Conservation (phyloP, 768 basidiomycete species). For the Leucocoprinus leucothites region DNA sequence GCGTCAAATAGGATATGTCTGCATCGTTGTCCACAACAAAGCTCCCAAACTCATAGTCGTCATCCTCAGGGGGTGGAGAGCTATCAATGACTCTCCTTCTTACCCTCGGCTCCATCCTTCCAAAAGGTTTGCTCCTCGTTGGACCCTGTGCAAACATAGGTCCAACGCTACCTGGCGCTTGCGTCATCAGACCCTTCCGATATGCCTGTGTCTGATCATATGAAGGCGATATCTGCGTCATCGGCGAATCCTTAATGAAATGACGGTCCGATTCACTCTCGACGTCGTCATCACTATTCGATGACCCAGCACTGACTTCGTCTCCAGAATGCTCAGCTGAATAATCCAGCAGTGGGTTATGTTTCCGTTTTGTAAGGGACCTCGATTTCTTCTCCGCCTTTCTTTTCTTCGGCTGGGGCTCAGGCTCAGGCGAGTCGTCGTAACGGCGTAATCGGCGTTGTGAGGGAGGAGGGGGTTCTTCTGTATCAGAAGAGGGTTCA, state of each 20-base stretch:
- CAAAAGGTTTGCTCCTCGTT: constrained; percentile 40
- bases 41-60: constrained; percentile 67
- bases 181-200: constrained; percentile 70
- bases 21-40: constrained; percentile 82
- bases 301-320: constrained; percentile 64
- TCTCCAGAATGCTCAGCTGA: constrained; percentile 82
- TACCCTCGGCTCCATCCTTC: constrained; percentile 28
- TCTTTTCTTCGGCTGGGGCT: constrained; percentile 15
- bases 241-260: constrained; percentile 61
- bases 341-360: constrained; percentile 53
- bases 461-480: constrained; percentile 27
- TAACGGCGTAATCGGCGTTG: constrained; percentile 36
- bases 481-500: constrained; percentile 18
- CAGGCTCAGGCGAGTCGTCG: constrained; percentile 21
- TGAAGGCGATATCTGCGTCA: constrained; percentile 66
- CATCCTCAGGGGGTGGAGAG: constrained; percentile 54
- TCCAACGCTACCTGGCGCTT: constrained; percentile 41
- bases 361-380: constrained; percentile 22
- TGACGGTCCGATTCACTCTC: constrained; percentile 66
- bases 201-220: constrained; percentile 76
- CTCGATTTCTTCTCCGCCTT: constrained; percentile 15
- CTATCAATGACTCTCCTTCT: constrained; percentile 29
- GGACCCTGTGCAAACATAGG: constrained; percentile 59
- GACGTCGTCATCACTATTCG: constrained; percentile 48
- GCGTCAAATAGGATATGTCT: constrained; percentile 48